Evolutionary conservation across 148 eudicot genomes (phyloP).

Genomic region (Vaccinium myrtillus): DNA sequence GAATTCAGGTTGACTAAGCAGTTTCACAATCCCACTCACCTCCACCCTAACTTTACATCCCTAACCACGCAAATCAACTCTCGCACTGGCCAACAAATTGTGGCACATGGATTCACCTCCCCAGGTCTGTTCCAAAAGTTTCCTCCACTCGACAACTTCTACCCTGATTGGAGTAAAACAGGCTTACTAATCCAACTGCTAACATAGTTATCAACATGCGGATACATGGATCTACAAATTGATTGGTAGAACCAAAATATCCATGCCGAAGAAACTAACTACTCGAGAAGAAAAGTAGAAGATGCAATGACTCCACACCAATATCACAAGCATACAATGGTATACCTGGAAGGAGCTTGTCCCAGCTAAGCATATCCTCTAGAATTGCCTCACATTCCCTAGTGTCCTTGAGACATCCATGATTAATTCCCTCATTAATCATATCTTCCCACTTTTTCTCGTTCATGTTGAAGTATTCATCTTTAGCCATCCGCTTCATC

Average conservation of each 20-base stretch:
- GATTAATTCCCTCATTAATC: conserved; percentile 50
- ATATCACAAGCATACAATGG: neutral
- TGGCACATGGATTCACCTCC: neutral
- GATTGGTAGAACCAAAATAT: neutral
- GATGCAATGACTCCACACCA: conserved; percentile 3
- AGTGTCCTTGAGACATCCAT: conserved; percentile 52
- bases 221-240: neutral
- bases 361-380: conserved; percentile 89
- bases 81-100: neutral
- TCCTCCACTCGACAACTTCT: too few species aligned
- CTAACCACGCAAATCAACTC: neutral
- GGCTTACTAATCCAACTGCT: neutral
- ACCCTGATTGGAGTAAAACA: neutral
- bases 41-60: neutral
- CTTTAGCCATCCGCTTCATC: conserved; percentile 44
- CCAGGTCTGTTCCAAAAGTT: too few species aligned
- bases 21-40: neutral
- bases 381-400: conserved; percentile 71
- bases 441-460: conserved; percentile 74
- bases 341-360: conserved; percentile 88
- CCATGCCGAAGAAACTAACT: neutral
- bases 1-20: neutral
- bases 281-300: neutral
- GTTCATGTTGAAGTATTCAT: conserved; percentile 69
- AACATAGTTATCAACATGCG: neutral